Percentiles rank a stretch among this genome's conserved stretches.
phyloP scores from a whole-genome alignment of 2,329 filamentous ascomycete species.

The Ophiostoma ips region DNA sequence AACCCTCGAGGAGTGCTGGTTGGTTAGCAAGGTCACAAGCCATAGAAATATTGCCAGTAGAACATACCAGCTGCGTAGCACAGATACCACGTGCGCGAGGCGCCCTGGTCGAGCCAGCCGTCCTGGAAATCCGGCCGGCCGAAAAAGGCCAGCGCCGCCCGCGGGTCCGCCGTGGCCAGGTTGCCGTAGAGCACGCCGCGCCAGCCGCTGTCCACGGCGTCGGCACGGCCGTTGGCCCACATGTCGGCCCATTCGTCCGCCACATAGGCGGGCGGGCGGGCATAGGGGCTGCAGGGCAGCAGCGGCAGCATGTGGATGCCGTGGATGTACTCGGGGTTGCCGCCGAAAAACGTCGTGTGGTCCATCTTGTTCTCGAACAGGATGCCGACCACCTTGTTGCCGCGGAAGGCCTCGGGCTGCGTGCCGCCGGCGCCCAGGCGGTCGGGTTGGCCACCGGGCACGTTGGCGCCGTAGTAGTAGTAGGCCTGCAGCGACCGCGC shows the following conservation, averaged over 20 bases:
- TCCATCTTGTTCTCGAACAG: slow-evolving; percentile 93
- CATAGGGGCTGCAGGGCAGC: slow-evolving; percentile 51
- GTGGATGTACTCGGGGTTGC: slow-evolving; percentile 54
- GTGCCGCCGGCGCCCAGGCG: background rate
- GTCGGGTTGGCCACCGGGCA: slow-evolving; percentile 37
- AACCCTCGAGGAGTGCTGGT: background rate
- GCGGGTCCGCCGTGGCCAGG: slow-evolving; percentile 61
- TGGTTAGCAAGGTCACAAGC: background rate
- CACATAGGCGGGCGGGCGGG: slow-evolving; percentile 57
- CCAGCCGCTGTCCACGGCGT: slow-evolving; percentile 63
- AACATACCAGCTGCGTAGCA: slow-evolving; percentile 46
- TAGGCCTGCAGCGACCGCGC: slow-evolving; percentile 62
- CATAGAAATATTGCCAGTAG: too few species aligned
- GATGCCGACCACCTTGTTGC: slow-evolving; percentile 59
- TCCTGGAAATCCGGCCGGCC: slow-evolving; percentile 48
- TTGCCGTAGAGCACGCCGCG: slow-evolving; percentile 74
- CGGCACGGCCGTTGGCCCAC: slow-evolving; percentile 54
- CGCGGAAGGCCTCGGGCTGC: slow-evolving; percentile 45
- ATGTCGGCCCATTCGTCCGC: slow-evolving; percentile 68
- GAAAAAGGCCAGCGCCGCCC: slow-evolving; percentile 63
- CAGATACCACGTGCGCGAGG: slow-evolving; percentile 73
- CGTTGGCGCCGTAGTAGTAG: slow-evolving; percentile 61
- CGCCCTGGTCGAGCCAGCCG: slow-evolving; percentile 66
- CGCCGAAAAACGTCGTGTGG: slow-evolving; percentile 80
- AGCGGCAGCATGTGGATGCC: slow-evolving; percentile 78